phyloP scores from a whole-genome alignment of 2,329 filamentous ascomycete species.

The Plectosphaerella cucumerina region DNA sequence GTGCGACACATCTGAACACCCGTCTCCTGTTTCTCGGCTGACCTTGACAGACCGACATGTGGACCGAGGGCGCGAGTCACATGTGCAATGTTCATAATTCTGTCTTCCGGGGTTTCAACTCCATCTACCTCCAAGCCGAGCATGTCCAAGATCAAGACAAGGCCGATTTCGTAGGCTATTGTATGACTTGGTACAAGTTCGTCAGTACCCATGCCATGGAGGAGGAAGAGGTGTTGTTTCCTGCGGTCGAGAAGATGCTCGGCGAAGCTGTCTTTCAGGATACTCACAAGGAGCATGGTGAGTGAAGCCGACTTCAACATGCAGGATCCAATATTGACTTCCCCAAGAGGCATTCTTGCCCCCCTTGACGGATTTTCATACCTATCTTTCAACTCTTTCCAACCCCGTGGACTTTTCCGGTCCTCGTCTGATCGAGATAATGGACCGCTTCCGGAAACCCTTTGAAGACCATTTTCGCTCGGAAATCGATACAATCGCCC shows the following conservation, averaged over 20 bases:
- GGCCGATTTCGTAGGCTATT: conserved; percentile 52
- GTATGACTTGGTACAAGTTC: conserved; percentile 33
- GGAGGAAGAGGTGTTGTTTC: not conserved
- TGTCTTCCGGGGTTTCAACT: conserved; percentile 55
- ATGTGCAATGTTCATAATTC: not conserved
- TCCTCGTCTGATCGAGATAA: not conserved
- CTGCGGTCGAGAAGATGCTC: not conserved
- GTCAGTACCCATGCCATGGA: not conserved
- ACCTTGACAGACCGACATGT: not conserved
- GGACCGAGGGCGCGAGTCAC: not conserved
- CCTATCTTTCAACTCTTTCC: not conserved
- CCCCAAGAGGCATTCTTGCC: not conserved
- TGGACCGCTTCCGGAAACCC: not conserved
- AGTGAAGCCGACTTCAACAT: not conserved
- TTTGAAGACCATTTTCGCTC: not conserved
- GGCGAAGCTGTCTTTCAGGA: not conserved
- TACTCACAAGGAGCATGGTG: not conserved
- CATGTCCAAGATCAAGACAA: conserved; percentile 44
- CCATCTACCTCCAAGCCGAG: conserved; percentile 55
- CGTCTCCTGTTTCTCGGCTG: too few species aligned
- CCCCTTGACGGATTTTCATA: not conserved
- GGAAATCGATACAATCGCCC: not conserved
- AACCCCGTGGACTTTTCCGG: not conserved
- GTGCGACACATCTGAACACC: not conserved
- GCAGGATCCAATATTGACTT: not conserved